Conservation (phyloP, 768 basidiomycete genomes). For the Xerocomus spinulosus region DNA sequence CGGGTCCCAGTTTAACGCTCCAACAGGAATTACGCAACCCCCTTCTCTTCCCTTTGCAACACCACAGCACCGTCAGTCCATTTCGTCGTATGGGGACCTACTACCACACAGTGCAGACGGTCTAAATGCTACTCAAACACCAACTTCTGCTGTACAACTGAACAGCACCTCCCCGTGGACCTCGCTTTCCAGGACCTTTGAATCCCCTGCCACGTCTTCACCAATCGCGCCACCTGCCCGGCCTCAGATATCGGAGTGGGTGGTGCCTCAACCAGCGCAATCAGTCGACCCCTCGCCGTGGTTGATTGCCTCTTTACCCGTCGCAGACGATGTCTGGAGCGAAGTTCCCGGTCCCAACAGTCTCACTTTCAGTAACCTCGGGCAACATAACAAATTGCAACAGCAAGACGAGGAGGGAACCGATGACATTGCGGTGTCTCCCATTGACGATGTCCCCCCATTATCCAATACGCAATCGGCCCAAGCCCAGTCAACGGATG, state of each 20-base stretch:
- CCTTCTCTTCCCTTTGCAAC: conserved; percentile 16
- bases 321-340: conserved; percentile 46
- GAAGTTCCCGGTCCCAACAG: conserved; percentile 41
- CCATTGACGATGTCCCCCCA: conserved; percentile 16
- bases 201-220: conserved; percentile 14
- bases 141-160: conserved; percentile 22
- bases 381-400: conserved; percentile 55
- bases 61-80: conserved; percentile 18
- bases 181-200: conserved; percentile 14
- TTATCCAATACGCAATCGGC: conserved; percentile 8
- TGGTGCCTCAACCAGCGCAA: conserved; percentile 17
- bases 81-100: conserved; percentile 22
- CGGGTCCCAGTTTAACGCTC: conserved; percentile 18
- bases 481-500: conserved; percentile 15
- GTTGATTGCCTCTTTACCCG: conserved; percentile 45
- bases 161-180: conserved; percentile 23
- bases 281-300: conserved; percentile 50
- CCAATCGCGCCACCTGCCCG: conserved; percentile 22
- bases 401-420: conserved; percentile 31
- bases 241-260: conserved; percentile 37
- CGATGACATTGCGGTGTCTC: conserved; percentile 15
- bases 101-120: conserved; percentile 14
- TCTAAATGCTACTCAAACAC: conserved; percentile 17
- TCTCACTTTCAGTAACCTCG: conserved; percentile 54
- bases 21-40: conserved; percentile 19